Conservation (phyloP, 495 filamentous ascomycete genomes). For the Cryomyces antarcticus region DNA sequence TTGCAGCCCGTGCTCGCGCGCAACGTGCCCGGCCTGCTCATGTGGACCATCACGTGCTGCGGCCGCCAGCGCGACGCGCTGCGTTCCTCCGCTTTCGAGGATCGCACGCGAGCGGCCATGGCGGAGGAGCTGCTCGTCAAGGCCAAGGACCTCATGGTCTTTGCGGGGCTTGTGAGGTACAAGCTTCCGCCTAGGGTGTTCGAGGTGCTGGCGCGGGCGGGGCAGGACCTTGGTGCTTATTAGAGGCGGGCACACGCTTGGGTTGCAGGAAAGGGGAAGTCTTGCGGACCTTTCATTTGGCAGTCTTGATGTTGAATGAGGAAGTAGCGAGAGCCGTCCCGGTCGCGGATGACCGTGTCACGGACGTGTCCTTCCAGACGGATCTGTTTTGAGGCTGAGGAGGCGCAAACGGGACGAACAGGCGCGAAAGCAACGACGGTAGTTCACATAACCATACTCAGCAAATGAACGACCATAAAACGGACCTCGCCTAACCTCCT, state of each 20-base stretch:
- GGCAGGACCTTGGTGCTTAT: slow-evolving; percentile 44
- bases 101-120: slow-evolving; percentile 45
- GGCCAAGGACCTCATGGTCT: slow-evolving; percentile 77
- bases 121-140: slow-evolving; percentile 50
- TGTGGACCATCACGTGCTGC: slow-evolving; percentile 82
- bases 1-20: slow-evolving; percentile 58
- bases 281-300: too few species aligned
- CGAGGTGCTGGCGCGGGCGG: slow-evolving; percentile 61
- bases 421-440: too few species aligned
- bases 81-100: slow-evolving; percentile 44
- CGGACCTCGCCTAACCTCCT: too few species aligned
- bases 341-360: too few species aligned
- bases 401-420: too few species aligned
- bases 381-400: too few species aligned
- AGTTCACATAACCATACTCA: too few species aligned
- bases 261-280: too few species aligned
- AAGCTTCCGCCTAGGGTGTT: slow-evolving; percentile 55
- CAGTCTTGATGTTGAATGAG: too few species aligned
- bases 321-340: too few species aligned
- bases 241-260: slow-evolving; percentile 5
- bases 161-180: slow-evolving; percentile 85
- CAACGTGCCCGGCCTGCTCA: slow-evolving; percentile 71
- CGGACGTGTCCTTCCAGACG: too few species aligned
- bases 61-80: slow-evolving; percentile 50
- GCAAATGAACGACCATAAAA: too few species aligned